Percentiles rank a stretch among this genome's conserved stretches.
Conservation (phyloP, 2,329 filamentous ascomycete species). For the Diaporthe nobilis region DNA sequence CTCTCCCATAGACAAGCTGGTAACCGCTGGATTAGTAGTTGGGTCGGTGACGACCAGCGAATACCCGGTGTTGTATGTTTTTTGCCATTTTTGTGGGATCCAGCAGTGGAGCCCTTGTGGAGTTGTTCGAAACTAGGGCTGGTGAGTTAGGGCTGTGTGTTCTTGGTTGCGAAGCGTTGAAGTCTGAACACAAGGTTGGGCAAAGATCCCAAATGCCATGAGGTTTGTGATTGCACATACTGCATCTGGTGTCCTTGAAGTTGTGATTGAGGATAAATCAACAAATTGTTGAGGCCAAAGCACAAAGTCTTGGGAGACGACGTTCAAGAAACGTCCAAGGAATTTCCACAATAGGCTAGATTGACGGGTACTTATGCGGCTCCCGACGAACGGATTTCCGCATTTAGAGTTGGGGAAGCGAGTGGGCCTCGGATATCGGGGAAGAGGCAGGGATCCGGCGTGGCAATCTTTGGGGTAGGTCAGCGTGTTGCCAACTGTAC, state of each 20-base stretch:
- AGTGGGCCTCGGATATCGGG: conserved; percentile 11
- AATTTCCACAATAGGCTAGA: background rate
- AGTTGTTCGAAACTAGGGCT: background rate
- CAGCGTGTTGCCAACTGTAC: background rate
- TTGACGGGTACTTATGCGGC: background rate
- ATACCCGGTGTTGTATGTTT: conserved; percentile 12
- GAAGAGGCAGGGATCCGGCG: background rate
- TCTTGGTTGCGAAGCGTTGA: background rate
- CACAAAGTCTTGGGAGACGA: background rate
- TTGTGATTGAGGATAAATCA: background rate
- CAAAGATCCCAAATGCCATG: background rate
- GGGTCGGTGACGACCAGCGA: conserved; percentile 3
- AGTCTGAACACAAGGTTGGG: background rate
- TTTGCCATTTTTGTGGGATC: background rate
- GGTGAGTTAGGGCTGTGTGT: background rate
- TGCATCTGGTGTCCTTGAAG: background rate
- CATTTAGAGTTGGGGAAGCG: background rate
- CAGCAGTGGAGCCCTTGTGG: background rate
- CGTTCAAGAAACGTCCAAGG: background rate
- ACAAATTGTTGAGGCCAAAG: background rate
- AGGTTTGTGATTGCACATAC: background rate
- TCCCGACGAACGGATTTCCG: conserved; percentile 17
- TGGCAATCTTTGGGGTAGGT: background rate
- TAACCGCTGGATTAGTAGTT: too few species aligned
- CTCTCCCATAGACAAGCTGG: background rate